Percentiles rank a stretch among this genome's conserved stretches.
Evolutionary conservation across 305 asterid genomes (phyloP).

Genomic region (Fraxinus platypoda): DNA sequence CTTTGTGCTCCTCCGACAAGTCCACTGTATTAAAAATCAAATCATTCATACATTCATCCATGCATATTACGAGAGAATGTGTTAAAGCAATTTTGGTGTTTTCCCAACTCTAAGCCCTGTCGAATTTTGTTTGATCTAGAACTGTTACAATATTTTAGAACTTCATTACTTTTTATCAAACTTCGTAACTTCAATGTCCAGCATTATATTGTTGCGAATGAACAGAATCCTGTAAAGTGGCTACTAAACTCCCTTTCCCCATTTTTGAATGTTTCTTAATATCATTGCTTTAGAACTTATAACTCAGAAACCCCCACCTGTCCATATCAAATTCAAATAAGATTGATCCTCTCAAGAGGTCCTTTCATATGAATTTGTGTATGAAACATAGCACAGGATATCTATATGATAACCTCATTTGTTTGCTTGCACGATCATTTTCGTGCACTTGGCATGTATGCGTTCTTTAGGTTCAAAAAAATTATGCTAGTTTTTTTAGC

Average conservation of each 20-base stretch:
- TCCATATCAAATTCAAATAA: neutral
- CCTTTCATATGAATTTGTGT: neutral
- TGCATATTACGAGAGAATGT: neutral
- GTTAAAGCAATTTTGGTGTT: neutral
- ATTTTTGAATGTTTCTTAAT: neutral
- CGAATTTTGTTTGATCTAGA: neutral
- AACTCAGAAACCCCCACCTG: neutral
- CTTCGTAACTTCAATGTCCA: neutral
- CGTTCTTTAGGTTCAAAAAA: neutral
- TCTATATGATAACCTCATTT: neutral
- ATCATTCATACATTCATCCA: no score
- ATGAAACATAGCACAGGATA: neutral
- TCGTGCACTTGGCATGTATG: neutral
- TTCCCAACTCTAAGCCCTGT: neutral
- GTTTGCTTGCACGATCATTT: neutral
- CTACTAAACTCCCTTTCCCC: neutral
- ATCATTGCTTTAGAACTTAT: neutral
- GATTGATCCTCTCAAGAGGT: neutral
- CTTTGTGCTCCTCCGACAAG: slow-evolving; percentile 33
- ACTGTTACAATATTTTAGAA: neutral
- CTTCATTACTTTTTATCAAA: neutral
- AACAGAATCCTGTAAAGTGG: neutral
- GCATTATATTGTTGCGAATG: neutral
- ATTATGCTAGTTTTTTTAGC: neutral
- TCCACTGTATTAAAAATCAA: slow-evolving; percentile 33